Percentiles rank a stretch among this genome's conserved stretches.
These are phyloP conservation scores for Podospora didyma DNA, from an alignment of 495 filamentous ascomycete species.

Conservation along the genomic window DNA sequence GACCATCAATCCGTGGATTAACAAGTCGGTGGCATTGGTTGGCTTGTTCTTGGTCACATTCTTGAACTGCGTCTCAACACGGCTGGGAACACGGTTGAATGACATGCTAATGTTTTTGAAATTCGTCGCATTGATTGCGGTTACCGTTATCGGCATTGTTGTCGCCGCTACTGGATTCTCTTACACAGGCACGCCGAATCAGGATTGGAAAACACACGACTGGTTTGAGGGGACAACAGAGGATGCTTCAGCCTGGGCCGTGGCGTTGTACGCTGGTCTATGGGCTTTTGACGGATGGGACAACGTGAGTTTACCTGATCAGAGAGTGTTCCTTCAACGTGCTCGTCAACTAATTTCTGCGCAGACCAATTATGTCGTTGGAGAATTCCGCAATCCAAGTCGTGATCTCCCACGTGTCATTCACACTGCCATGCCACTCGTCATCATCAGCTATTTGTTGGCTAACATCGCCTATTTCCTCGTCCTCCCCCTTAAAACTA, in stretches of 20 bases:
- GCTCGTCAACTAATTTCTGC: conserved; percentile 8
- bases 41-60: conserved; percentile 74
- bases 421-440: conserved; percentile 93
- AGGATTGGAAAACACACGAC: conserved; percentile 78
- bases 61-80: conserved; percentile 87
- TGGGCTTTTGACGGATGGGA: conserved; percentile 99
- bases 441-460: conserved; percentile 84
- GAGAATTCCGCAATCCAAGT: conserved; percentile 87
- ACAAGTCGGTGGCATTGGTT: conserved; percentile 78
- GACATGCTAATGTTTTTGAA: conserved; percentile 96
- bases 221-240: conserved; percentile 88
- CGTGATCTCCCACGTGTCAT: conserved; percentile 93
- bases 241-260: conserved; percentile 79
- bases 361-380: conserved; percentile 94
- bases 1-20: conserved; percentile 76
- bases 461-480: conserved; percentile 93
- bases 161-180: conserved; percentile 85
- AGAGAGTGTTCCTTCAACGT: background rate
- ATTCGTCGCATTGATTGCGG: conserved; percentile 81
- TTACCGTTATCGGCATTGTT: conserved; percentile 84
- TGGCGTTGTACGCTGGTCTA: conserved; percentile 89
- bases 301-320: conserved; percentile 61
- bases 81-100: conserved; percentile 75
- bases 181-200: conserved; percentile 66
- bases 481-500: conserved; percentile 75